These are phyloP conservation scores for Penicillium canescens DNA, from an alignment of 495 filamentous ascomycete species.

Conservation along the genomic window DNA sequence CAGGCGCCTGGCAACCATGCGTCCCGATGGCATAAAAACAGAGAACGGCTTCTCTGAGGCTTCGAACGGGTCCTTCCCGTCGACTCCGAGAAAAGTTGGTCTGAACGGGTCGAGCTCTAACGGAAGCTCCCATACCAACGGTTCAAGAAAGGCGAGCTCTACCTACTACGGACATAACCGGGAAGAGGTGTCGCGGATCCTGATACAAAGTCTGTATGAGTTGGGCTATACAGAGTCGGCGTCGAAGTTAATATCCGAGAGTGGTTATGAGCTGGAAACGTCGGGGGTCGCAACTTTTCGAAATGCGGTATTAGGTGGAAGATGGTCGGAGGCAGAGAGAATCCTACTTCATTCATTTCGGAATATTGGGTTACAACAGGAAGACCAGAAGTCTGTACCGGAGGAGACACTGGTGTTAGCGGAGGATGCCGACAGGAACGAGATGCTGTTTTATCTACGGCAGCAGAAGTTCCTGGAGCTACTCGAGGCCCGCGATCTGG, in stretches of 20 bases:
- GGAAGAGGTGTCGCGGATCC: conserved; percentile 88
- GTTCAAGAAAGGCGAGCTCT: conserved; percentile 38
- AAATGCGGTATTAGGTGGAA: conserved; percentile 74
- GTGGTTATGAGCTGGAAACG: conserved; percentile 86
- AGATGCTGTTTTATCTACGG: conserved; percentile 77
- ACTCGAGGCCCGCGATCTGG: conserved; percentile 73
- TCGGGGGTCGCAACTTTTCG: conserved; percentile 82
- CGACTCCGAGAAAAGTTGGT: conserved; percentile 41
- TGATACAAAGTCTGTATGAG: conserved; percentile 88
- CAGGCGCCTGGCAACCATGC: conserved; percentile 63
- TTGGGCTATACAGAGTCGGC: conserved; percentile 83
- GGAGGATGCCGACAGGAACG: conserved; percentile 56
- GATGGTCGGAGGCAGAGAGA: conserved; percentile 82
- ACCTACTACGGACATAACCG: conserved; percentile 81
- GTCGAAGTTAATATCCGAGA: conserved; percentile 70
- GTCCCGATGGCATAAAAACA: conserved; percentile 53
- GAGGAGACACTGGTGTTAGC: conserved; percentile 50
- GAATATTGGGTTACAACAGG: conserved; percentile 7
- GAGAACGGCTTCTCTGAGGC: conserved; percentile 49
- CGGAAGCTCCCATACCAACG: conserved; percentile 49
- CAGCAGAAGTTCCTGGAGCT: conserved; percentile 96
- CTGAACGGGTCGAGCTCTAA: conserved; percentile 51
- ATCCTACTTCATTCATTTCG: conserved; percentile 64
- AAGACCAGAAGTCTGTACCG: conserved; percentile 21
- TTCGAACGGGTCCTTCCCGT: conserved; percentile 45